phyloP scores from a whole-genome alignment of 768 basidiomycete genomes.

The Kwoniella mangroviensis region DNA sequence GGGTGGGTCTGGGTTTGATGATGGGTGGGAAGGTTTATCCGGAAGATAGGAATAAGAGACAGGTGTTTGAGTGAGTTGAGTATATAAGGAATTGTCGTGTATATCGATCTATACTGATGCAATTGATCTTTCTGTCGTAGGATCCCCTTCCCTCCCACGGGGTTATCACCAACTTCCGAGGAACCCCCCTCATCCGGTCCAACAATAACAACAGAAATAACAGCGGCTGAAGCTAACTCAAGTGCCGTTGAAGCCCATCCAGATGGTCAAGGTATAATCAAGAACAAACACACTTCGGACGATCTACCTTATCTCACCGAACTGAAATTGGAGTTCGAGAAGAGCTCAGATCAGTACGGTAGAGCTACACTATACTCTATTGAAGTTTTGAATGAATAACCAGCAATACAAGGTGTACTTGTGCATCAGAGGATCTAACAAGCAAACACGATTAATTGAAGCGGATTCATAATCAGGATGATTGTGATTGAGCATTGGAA shows the following conservation, averaged over 20 bases:
- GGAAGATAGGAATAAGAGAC: conserved; percentile 51
- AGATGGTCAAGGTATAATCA: conserved; percentile 20
- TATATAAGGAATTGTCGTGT: no score
- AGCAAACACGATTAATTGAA: no score
- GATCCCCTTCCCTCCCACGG: conserved; percentile 24
- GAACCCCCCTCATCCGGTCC: conserved; percentile 7
- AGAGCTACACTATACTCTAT: conserved; percentile 51
- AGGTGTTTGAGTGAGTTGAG: conserved; percentile 48
- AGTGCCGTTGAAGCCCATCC: conserved; percentile 16
- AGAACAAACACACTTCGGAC: background rate
- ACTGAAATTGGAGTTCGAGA: conserved; percentile 55
- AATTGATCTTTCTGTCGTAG: background rate
- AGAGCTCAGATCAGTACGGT: conserved; percentile 54
- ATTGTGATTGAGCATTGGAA: no score
- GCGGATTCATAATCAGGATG: no score
- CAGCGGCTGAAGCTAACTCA: conserved; percentile 16
- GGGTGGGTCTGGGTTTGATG: conserved; percentile 42
- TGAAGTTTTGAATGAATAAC: conserved; percentile 40
- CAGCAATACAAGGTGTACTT: no score
- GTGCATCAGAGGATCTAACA: no score
- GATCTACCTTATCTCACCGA: conserved; percentile 39
- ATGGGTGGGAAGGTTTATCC: conserved; percentile 52
- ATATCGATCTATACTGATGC: no score
- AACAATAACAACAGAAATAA: conserved; percentile 18
- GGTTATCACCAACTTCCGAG: conserved; percentile 15